A percentile compares a stretch with the other conserved stretches of the same genome.
These are phyloP conservation scores for Iris macrosiphon DNA, from an alignment of 106 monocot species.

Conservation along the genomic window DNA sequence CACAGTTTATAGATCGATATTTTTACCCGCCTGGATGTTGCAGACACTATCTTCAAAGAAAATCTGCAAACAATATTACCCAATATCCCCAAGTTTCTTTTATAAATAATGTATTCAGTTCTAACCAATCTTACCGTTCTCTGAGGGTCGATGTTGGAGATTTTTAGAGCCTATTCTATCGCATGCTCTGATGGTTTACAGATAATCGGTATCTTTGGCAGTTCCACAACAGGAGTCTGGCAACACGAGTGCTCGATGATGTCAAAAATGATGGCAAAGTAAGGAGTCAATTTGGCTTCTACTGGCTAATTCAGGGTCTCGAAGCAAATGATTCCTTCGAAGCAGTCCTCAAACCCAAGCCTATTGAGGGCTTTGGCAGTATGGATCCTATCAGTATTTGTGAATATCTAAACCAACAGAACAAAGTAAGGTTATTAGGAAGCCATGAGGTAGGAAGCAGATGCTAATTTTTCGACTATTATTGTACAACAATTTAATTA, in stretches of 20 bases:
- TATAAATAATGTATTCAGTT: not conserved
- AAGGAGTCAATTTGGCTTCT: not conserved
- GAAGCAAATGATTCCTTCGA: conserved; percentile 87
- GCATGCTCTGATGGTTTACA: conserved; percentile 84
- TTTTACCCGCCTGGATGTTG: conserved; percentile 68
- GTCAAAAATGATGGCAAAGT: conserved; percentile 32
- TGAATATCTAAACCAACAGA: conserved; percentile 65
- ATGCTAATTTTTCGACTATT: too few species aligned
- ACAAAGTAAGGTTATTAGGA: too few species aligned
- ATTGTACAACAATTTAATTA: conserved; percentile 24
- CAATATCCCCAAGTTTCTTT: conserved; percentile 10
- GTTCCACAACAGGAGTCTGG: conserved; percentile 18
- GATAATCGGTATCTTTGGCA: conserved; percentile 59
- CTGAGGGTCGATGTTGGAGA: conserved; percentile 69
- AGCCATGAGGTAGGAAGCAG: too few species aligned
- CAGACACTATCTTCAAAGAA: too few species aligned
- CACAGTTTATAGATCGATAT: too few species aligned
- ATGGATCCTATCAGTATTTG: conserved; percentile 69
- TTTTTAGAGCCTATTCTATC: conserved; percentile 48
- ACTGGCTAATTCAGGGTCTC: conserved; percentile 67
- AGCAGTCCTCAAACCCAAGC: conserved; percentile 82
- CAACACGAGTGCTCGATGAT: conserved; percentile 33
- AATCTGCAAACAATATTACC: conserved; percentile 84
- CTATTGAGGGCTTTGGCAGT: conserved; percentile 41
- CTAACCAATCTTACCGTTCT: conserved; percentile 53